Conservation (phyloP, 2,329 filamentous ascomycete genomes). For the Myotisia sp. region DNA sequence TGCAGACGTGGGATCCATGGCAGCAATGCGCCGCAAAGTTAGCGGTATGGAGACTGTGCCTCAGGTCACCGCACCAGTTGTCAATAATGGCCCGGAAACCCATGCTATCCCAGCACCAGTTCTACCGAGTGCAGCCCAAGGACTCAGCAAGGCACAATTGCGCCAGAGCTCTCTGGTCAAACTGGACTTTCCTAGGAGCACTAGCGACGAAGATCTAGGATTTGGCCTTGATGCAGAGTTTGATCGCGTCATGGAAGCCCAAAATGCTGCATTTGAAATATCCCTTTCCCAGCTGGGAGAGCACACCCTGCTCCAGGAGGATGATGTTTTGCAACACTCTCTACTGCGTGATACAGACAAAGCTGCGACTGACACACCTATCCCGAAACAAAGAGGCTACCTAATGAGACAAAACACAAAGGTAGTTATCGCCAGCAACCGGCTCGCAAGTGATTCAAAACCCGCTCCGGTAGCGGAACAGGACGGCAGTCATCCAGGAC, state of each 20-base stretch:
- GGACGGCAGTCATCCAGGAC: too few relatives aligned
- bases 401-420: slow-evolving; percentile 98
- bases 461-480: too few relatives aligned
- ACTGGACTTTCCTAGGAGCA: slow-evolving; percentile 64
- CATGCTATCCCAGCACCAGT: neutral
- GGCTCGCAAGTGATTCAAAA: slow-evolving; percentile 43
- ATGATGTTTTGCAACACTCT: slow-evolving; percentile 12
- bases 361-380: slow-evolving; percentile 47
- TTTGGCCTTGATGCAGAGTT: slow-evolving; percentile 86
- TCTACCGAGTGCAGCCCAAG: too few relatives aligned
- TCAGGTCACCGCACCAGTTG: neutral
- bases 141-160: slow-evolving; percentile 26
- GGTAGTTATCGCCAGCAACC: slow-evolving; percentile 75
- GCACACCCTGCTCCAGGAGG: slow-evolving; percentile 7
- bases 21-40: slow-evolving; percentile 69
- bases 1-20: slow-evolving; percentile 70
- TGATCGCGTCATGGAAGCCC: slow-evolving; percentile 82
- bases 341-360: neutral
- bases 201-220: slow-evolving; percentile 52
- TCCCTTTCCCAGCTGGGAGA: slow-evolving; percentile 25
- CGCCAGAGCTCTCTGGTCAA: slow-evolving; percentile 64
- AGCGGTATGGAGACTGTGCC: slow-evolving; percentile 56
- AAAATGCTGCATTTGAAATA: slow-evolving; percentile 66
- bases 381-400: slow-evolving; percentile 76
- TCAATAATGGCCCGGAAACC: neutral